Percentiles rank a stretch among this genome's conserved stretches.
These are phyloP conservation scores for Colletotrichum sansevieriae DNA, from an alignment of 2,329 filamentous ascomycete species.

Conservation along the genomic window DNA sequence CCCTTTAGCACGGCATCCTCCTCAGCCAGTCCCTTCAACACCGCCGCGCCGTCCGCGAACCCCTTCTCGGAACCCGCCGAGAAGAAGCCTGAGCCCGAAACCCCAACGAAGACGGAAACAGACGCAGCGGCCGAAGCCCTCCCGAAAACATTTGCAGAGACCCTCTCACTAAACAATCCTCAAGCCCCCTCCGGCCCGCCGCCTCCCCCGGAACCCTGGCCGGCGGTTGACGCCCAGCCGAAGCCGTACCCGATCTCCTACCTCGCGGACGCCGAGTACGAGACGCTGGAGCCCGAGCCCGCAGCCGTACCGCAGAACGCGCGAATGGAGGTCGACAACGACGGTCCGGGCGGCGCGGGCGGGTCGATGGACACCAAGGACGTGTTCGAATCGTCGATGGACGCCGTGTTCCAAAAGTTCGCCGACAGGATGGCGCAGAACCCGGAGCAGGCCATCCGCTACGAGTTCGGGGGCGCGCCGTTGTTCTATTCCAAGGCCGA, in stretches of 20 bases:
- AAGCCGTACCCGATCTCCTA: slow-evolving; percentile 81
- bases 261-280: slow-evolving; percentile 90
- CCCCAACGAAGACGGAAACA: slow-evolving; percentile 37
- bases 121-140: slow-evolving; percentile 51
- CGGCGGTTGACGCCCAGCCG: slow-evolving; percentile 73
- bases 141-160: slow-evolving; percentile 77
- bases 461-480: slow-evolving; percentile 80
- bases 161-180: slow-evolving; percentile 78
- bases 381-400: slow-evolving; percentile 80
- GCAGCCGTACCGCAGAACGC: slow-evolving; percentile 64
- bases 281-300: slow-evolving; percentile 78
- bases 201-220: slow-evolving; percentile 79
- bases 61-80: slow-evolving; percentile 50
- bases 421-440: slow-evolving; percentile 84
- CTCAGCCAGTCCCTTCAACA: slow-evolving; percentile 61
- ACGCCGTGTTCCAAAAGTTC: slow-evolving; percentile 84
- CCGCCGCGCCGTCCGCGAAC: slow-evolving; percentile 46
- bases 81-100: slow-evolving; percentile 46
- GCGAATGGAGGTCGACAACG: slow-evolving; percentile 61
- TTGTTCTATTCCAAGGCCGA: slow-evolving; percentile 87
- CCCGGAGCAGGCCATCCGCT: slow-evolving; percentile 84
- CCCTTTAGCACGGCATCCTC: slow-evolving; percentile 34
- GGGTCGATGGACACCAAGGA: slow-evolving; percentile 65
- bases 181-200: slow-evolving; percentile 52
- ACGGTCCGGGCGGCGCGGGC: slow-evolving; percentile 49